Evolutionary conservation across 1,139 yeast genomes (phyloP).

Genomic region (Hemisphaericaspora xylanilytica): DNA sequence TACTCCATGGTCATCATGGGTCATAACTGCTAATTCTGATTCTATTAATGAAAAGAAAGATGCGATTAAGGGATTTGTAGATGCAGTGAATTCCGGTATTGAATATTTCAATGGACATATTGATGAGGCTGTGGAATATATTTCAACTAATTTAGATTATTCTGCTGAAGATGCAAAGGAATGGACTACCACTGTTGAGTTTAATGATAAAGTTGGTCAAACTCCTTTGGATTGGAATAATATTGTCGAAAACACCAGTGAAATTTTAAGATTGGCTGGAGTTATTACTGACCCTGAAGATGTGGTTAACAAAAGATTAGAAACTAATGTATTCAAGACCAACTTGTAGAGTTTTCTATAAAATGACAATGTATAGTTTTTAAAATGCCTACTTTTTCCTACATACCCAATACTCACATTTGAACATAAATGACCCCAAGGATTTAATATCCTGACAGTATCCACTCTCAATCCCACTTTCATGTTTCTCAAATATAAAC

Average conservation of each 20-base stretch:
- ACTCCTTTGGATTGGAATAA: constrained; percentile 46
- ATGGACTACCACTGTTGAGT: constrained; percentile 77
- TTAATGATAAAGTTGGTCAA: constrained; percentile 47
- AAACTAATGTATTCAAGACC: constrained; percentile 21
- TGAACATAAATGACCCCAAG: constrained; percentile 58
- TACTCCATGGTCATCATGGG: constrained; percentile 98
- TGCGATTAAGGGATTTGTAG: constrained; percentile 42
- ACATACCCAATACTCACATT: constrained; percentile 76
- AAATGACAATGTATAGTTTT: too few relatives aligned
- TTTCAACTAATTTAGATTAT: constrained; percentile 69
- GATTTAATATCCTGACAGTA: constrained; percentile 57
- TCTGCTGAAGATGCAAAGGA: constrained; percentile 70
- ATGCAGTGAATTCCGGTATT: constrained; percentile 65
- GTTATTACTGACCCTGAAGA: constrained; percentile 45
- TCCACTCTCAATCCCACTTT: constrained; percentile 44
- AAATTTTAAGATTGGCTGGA: constrained; percentile 60
- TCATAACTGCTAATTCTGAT: constrained; percentile 52
- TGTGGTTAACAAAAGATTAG: constrained; percentile 30
- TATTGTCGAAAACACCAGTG: constrained; percentile 57
- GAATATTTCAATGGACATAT: constrained; percentile 56
- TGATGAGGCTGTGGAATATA: constrained; percentile 66
- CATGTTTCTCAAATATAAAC: constrained; percentile 49
- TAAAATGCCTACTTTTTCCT: constrained; percentile 18
- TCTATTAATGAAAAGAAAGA: constrained; percentile 26
- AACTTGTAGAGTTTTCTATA: constrained; percentile 6